phyloP scores from a whole-genome alignment of 352 stramenopile genomes.

The Thraustotheca clavata region DNA sequence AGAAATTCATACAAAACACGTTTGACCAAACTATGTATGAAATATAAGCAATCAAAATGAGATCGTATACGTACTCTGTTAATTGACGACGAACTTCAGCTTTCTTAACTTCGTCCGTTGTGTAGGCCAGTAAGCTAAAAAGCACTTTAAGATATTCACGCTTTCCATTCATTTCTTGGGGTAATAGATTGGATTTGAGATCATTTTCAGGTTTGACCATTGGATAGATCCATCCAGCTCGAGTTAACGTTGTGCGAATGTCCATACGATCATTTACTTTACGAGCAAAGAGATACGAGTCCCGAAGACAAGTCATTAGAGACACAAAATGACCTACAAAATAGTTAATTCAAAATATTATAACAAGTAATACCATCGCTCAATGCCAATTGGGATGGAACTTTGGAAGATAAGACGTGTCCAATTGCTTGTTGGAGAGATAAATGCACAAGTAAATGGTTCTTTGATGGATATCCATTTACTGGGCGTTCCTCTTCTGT shows the following conservation, averaged over 20 bases:
- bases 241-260: constrained; percentile 28
- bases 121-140: constrained; percentile 35
- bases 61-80: constrained; percentile 21
- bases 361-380: constrained; percentile 32
- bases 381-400: constrained; percentile 36
- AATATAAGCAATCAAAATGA: neutral
- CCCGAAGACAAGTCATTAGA: constrained; percentile 43
- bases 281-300: constrained; percentile 61
- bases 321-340: constrained; percentile 5
- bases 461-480: constrained; percentile 50
- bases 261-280: constrained; percentile 62
- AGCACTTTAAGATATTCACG: constrained; percentile 65
- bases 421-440: constrained; percentile 55
- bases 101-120: constrained; percentile 29
- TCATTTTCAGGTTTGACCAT: neutral
- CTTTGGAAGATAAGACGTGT: constrained; percentile 48
- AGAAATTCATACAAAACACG: constrained; percentile 65
- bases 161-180: constrained; percentile 72
- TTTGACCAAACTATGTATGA: constrained; percentile 36
- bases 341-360: neutral
- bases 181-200: constrained; percentile 43
- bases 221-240: constrained; percentile 18
- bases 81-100: constrained; percentile 62
- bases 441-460: constrained; percentile 57
- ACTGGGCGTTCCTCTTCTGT: constrained; percentile 45